Evolutionary conservation across 73 alveolate genomes (phyloP).

Genomic region (Uronychia binucleata): DNA sequence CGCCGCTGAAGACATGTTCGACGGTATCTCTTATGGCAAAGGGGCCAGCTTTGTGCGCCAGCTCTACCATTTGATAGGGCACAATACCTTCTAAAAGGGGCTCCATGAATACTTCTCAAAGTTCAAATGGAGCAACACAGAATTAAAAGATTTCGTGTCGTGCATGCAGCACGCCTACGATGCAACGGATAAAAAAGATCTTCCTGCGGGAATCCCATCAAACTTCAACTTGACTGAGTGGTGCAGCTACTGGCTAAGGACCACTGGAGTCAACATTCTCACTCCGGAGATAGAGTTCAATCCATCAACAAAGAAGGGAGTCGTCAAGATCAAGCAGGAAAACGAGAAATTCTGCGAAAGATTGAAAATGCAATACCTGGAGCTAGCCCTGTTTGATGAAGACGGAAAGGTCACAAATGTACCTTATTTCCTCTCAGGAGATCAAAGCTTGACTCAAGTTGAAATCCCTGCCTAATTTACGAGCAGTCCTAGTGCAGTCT

Average conservation of each 20-base stretch:
- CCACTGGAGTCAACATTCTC: constrained; percentile 50
- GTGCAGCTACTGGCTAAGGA: constrained; percentile 41
- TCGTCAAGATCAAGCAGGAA: constrained; percentile 52
- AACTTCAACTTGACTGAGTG: constrained; percentile 38
- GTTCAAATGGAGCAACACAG: constrained; percentile 84
- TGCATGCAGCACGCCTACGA: constrained; percentile 60
- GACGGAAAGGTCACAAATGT: constrained; percentile 6
- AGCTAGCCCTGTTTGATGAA: constrained; percentile 39
- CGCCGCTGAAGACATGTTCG: constrained; percentile 93
- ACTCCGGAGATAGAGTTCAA: constrained; percentile 15
- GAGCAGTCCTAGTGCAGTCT: constrained; percentile 51
- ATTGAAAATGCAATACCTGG: constrained; percentile 53
- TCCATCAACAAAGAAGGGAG: constrained; percentile 22
- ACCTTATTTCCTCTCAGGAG: constrained; percentile 50
- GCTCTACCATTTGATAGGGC: constrained; percentile 86
- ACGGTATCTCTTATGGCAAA: constrained; percentile 95
- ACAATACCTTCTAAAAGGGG: constrained; percentile 81
- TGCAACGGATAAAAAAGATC: neutral
- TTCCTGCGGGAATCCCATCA: neutral
- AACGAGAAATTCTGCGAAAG: constrained; percentile 52
- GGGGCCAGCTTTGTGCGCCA: constrained; percentile 96
- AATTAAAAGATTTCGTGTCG: constrained; percentile 79
- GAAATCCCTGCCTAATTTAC: constrained; percentile 24
- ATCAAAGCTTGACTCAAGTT: constrained; percentile 55
- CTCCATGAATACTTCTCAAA: constrained; percentile 81